Evolutionary conservation across 2,329 filamentous ascomycete species (phyloP), one percentile per base, ranked within the genome.

Genomic region (Dactylonectria macrodidyma): DNA sequence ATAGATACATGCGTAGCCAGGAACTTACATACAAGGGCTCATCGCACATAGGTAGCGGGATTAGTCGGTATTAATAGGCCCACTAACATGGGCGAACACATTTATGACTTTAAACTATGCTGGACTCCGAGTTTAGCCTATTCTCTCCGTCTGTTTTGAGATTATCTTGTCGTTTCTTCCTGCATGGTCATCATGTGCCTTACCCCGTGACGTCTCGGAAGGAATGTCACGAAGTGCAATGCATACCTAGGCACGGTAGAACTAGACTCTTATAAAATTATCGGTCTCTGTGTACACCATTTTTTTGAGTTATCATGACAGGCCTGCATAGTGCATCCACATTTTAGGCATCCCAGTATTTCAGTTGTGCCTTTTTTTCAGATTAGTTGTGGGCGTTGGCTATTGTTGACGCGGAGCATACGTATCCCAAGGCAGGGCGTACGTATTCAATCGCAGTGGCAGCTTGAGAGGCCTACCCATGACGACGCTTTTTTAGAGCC

Each of bases 1-100:
- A 64, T 71, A 66, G 57, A 71, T 47, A 46, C 54, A 30, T 30
- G 22, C 26, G 34, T 30, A 51, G 51, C 51, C 24, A 60, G 26
- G 46, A 61, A 65, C 52, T 66, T 65, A 59, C 59, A 69, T 59
- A 65, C 54, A 61, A 65, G 57, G 57, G 59, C 52, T 50, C 52
- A 38, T 66, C 54, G 57, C 54, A 66, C 41, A 67, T 60, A 51
- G 26, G 46, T 59, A 66, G 38, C 46, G 41, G 44, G 10, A 19
- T 50, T 54, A 59, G 34, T 36, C 38, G 26, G 56, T 46, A 62
- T 24, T 54, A 56, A 50, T 63, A 65, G 47, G 30, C 30, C 22
- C 47, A 55, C 41, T 12, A 16, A 33, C 19, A 30, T 47, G 57
- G 48, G 41, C 22, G 16, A 47, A 52, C 26, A 12, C 19, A n/a